These are phyloP conservation scores for Coemansia sp. DNA, from an alignment of 192 early-diverging fungal species.

Conservation along the genomic window DNA sequence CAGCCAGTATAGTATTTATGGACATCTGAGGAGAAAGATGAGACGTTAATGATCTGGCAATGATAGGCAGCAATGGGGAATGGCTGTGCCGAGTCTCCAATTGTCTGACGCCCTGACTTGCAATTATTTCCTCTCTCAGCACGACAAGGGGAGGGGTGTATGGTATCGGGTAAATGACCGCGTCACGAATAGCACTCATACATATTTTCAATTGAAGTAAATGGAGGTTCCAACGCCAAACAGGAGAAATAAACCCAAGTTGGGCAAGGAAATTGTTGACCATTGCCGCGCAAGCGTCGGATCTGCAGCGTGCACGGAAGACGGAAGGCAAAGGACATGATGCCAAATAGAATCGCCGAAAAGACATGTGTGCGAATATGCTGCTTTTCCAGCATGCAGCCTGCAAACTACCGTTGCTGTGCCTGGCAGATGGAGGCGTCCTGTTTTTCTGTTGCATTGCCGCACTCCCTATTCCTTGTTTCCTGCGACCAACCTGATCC, in stretches of 20 bases:
- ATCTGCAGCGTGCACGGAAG: background rate
- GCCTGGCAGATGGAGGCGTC: background rate
- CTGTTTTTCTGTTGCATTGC: constrained; percentile 1
- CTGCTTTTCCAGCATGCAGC: constrained; percentile 6
- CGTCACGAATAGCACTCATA: background rate
- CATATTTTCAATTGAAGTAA: background rate
- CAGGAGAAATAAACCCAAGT: background rate
- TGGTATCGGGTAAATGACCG: constrained; percentile 11
- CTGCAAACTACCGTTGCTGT: constrained; percentile 3
- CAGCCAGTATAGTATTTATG: background rate
- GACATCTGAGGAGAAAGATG: background rate
- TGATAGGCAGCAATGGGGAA: background rate
- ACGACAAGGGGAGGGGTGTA: background rate
- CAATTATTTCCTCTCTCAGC: constrained; percentile 1
- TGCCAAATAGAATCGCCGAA: constrained; percentile 13
- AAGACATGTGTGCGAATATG: constrained; percentile 19
- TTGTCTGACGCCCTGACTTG: background rate
- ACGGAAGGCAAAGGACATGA: background rate
- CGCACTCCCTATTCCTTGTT: background rate
- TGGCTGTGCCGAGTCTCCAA: background rate
- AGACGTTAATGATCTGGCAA: background rate
- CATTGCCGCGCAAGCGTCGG: background rate
- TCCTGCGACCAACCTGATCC: background rate
- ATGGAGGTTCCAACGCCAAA: background rate
- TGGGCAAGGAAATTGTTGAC: background rate